Percentiles rank a stretch among this genome's conserved stretches.
These are phyloP conservation scores for Vaccinium darrowii DNA, from an alignment of 148 eudicot species.

Conservation along the genomic window DNA sequence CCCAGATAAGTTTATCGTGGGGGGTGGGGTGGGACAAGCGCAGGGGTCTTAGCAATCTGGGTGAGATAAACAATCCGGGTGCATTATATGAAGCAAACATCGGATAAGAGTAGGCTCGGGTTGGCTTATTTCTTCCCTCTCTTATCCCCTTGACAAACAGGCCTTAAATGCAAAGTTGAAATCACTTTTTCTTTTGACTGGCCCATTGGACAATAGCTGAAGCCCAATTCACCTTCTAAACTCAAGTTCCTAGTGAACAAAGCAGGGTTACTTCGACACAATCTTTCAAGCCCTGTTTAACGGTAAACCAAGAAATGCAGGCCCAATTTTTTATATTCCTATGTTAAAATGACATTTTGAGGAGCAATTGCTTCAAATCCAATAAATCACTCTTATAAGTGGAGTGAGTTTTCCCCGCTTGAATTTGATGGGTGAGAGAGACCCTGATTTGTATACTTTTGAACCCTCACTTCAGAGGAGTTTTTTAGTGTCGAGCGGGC, in stretches of 20 bases:
- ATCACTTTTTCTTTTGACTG: too few relatives aligned
- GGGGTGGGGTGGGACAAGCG: too few relatives aligned
- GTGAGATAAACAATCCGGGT: too few relatives aligned
- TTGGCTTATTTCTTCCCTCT: too few relatives aligned
- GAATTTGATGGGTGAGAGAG: background rate
- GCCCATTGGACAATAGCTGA: background rate
- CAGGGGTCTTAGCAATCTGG: too few relatives aligned
- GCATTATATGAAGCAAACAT: too few relatives aligned
- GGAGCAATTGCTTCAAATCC: background rate
- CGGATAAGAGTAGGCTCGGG: too few relatives aligned
- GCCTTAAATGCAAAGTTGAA: too few relatives aligned
- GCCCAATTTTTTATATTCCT: background rate
- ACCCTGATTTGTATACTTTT: too few relatives aligned
- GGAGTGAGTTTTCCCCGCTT: background rate
- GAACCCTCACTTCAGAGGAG: background rate
- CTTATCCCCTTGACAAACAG: too few relatives aligned
- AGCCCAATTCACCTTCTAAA: background rate
- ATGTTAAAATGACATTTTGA: background rate
- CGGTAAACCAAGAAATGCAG: background rate
- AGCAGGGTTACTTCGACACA: background rate
- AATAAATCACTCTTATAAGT: background rate
- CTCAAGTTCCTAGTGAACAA: background rate
- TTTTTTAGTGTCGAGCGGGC: too few relatives aligned
- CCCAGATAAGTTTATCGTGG: too few relatives aligned
- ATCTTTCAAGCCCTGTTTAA: background rate